phyloP scores from a whole-genome alignment of 176 grass and related monocot species.

The Poa pratensis region DNA sequence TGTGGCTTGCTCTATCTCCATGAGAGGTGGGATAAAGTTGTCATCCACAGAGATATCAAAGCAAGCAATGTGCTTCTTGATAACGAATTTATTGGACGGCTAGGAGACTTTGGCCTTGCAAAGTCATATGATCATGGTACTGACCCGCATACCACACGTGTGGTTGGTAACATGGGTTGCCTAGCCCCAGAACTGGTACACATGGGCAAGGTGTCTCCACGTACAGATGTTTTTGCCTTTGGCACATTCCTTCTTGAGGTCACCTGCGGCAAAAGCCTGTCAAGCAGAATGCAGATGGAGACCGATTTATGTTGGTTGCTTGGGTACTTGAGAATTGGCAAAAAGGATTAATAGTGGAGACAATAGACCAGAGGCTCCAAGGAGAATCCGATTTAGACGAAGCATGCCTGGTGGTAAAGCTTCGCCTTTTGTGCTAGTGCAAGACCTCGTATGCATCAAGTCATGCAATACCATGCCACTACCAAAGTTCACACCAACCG shows the following conservation, averaged over 20 bases:
- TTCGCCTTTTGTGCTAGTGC: conserved; percentile 15
- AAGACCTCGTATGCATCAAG: conserved; percentile 16
- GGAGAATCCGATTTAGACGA: background rate
- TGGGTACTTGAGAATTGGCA: conserved; percentile 17
- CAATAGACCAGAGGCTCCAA: conserved; percentile 24
- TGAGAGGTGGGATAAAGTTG: conserved; percentile 8
- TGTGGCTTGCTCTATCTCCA: conserved; percentile 1
- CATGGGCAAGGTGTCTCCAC: conserved; percentile 8
- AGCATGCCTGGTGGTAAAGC: background rate
- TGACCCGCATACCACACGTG: background rate
- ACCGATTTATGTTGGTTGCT: conserved; percentile 7
- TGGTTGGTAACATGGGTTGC: conserved; percentile 18
- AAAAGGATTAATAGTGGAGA: conserved; percentile 3
- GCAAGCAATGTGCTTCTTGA: conserved; percentile 24
- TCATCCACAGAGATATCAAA: conserved; percentile 16
- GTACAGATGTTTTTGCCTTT: conserved; percentile 20
- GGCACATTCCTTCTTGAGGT: conserved; percentile 15
- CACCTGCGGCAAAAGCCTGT: conserved; percentile 14
- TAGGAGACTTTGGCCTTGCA: conserved; percentile 26
- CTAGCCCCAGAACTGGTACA: conserved; percentile 12
- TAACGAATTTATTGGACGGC: conserved; percentile 7
- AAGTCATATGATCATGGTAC: conserved; percentile 30
- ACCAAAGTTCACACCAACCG: conserved; percentile 13
- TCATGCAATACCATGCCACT: conserved; percentile 15
- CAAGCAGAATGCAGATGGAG: background rate